These are phyloP conservation scores for Gossypium anomalum DNA, from an alignment of 345 rosid species.

Conservation along the genomic window DNA sequence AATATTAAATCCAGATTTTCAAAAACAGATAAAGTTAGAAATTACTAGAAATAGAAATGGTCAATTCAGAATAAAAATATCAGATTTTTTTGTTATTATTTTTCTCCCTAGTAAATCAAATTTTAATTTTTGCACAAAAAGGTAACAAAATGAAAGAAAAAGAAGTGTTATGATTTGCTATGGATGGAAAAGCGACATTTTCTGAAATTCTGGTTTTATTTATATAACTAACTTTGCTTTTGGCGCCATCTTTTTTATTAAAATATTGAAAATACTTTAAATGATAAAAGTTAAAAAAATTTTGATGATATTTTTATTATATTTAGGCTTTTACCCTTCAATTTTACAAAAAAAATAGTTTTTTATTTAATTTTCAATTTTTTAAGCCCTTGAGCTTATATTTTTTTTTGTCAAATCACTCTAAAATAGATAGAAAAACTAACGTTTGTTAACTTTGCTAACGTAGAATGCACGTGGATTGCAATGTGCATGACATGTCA, in stretches of 20 bases:
- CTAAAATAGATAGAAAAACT: too few species aligned
- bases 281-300: background rate
- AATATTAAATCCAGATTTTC: slow-evolving; percentile 13
- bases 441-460: too few species aligned
- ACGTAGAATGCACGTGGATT: too few species aligned
- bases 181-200: slow-evolving; percentile 34
- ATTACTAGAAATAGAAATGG: slow-evolving; percentile 9
- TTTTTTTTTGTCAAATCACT: too few species aligned
- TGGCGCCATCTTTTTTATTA: slow-evolving; percentile 25
- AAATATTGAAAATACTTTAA: too few species aligned
- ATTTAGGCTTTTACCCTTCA: too few species aligned
- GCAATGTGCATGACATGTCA: too few species aligned
- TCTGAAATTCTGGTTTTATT: slow-evolving; percentile 26
- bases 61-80: background rate
- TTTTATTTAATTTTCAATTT: too few species aligned
- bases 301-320: too few species aligned
- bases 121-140: background rate
- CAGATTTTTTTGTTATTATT: slow-evolving; percentile 2
- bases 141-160: background rate
- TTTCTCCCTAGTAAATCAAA: background rate
- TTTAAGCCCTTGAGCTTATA: fast-evolving
- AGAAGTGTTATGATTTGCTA: slow-evolving; percentile 9
- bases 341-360: too few species aligned
- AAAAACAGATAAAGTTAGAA: background rate
- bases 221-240: slow-evolving; percentile 29